Percentiles rank a stretch among this genome's conserved stretches.
Evolutionary conservation across 2,329 filamentous ascomycete genomes (phyloP).

Genomic region (Penicillium concentricum): DNA sequence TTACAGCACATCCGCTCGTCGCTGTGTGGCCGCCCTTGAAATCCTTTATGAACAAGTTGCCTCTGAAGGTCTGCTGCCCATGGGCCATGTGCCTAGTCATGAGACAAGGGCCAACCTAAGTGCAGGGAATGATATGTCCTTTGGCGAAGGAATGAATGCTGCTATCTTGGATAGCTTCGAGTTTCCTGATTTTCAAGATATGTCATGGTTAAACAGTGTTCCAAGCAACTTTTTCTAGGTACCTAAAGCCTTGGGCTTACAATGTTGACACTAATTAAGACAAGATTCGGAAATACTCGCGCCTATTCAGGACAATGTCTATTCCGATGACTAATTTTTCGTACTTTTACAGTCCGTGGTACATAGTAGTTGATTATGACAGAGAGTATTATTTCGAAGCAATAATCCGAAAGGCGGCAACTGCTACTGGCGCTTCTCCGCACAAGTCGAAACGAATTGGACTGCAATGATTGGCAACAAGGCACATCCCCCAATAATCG

Average conservation of each 20-base stretch:
- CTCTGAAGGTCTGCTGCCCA: slow-evolving; percentile 15
- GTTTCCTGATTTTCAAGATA: slow-evolving; percentile 33
- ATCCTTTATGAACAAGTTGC: slow-evolving; percentile 32
- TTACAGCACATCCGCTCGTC: slow-evolving; percentile 32
- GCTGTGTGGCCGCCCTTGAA: slow-evolving; percentile 33
- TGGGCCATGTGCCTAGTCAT: slow-evolving; percentile 1
- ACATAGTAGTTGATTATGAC: not conserved
- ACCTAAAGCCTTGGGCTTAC: not conserved
- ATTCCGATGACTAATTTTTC: not conserved
- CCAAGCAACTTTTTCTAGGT: slow-evolving; percentile 30
- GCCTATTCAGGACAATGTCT: not conserved
- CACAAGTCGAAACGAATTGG: slow-evolving; percentile 23
- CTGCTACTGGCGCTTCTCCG: not conserved
- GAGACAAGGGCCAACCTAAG: not conserved
- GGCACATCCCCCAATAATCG: slow-evolving; percentile 36
- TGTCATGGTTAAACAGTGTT: slow-evolving; percentile 37
- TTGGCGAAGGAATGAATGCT: slow-evolving; percentile 29
- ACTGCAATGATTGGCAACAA: slow-evolving; percentile 33
- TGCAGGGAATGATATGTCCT: slow-evolving; percentile 22
- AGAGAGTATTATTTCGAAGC: not conserved
- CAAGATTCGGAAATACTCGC: not conserved
- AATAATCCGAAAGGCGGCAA: not conserved
- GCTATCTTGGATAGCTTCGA: slow-evolving; percentile 28
- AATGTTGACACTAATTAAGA: too few relatives aligned
- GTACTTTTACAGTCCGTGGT: not conserved